Base-by-base conservation (phyloP, 2,329 filamentous ascomycete species). In the Cordyceps cateniannulata region DNA sequence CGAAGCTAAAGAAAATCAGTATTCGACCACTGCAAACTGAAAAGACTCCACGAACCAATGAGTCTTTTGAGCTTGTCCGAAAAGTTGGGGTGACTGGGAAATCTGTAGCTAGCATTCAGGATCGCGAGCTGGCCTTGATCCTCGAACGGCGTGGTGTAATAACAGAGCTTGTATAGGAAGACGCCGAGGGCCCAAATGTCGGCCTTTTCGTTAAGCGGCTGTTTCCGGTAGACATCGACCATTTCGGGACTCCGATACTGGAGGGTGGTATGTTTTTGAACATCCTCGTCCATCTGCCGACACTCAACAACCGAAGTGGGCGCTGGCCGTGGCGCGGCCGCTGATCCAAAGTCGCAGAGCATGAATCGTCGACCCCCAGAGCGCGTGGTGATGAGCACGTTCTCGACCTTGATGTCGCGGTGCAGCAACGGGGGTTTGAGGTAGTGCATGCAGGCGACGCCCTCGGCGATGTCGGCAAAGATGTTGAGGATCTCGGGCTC, bases 361-460 rank as follows among this genome's bases (percentile, higher is more conserved):
- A 99, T 99, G 81, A 97, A 99, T 65, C 87, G 83, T 67, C 84
- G 86, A 45, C 83, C 82, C n/a, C 81, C 80, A 12, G 83, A 84
- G 52, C 82, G 81, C 47, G 82, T 79, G 51, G 88, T 89, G 65
- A 99, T 99, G 61, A 99, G 82, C 48, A 99, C 92, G 71, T 99
- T 99, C 76, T 99, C 95, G 64, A 99, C 93, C 77, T 99, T 99
- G 64, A 99, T 78, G 75, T 99, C 95, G 65, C 95, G 86, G 75
- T 99, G 95, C 62, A 99, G 81, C 60, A 99, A 78, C 54, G 95
- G 87, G 5, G 95, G 95, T 76, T 96, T 96, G 53, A 99, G 86
- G 75, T 99, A 99, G 76, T 99, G 95, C 95, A 99, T 99, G 73
- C 92, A 96, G 32, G 95, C 95, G 49, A 99, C 92, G 42, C 95